These are phyloP conservation scores for Calonectria hongkongensis DNA, from an alignment of 2,329 filamentous ascomycete genomes.

Conservation along the genomic window DNA sequence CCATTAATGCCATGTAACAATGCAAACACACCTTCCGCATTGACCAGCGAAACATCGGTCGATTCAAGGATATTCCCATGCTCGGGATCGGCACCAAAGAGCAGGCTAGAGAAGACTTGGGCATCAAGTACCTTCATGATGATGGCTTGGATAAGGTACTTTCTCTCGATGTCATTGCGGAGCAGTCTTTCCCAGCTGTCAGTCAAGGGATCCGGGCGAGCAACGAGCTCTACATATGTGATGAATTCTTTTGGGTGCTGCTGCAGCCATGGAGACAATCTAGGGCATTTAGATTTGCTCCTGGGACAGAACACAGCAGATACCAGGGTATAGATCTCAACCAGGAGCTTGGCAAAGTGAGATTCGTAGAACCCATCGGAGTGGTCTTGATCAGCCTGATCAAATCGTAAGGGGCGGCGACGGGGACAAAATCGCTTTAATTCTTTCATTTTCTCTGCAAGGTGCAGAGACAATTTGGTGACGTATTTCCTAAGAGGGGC, in stretches of 20 bases:
- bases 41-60: conserved; percentile 52
- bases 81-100: conserved; percentile 57
- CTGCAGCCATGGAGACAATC: conserved; percentile 51
- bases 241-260: conserved; percentile 51
- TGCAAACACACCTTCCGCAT: conserved; percentile 53
- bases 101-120: conserved; percentile 53
- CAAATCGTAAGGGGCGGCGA: conserved; percentile 47
- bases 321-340: conserved; percentile 51
- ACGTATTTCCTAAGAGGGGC: not conserved
- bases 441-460: conserved; percentile 41
- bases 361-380: conserved; percentile 50
- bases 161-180: conserved; percentile 47
- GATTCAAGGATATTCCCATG: conserved; percentile 49
- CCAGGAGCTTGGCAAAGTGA: conserved; percentile 47
- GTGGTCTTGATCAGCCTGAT: conserved; percentile 36
- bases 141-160: conserved; percentile 54
- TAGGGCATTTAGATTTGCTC: not conserved
- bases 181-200: conserved; percentile 57
- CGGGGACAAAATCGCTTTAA: conserved; percentile 41
- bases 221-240: conserved; percentile 52
- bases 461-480: conserved; percentile 29
- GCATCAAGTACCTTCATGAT: conserved; percentile 55
- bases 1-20: not conserved
- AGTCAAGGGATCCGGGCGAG: conserved; percentile 51
- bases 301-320: conserved; percentile 47